Conservation (phyloP, 805 yeast genomes). For the Hanseniaspora thailandica region DNA sequence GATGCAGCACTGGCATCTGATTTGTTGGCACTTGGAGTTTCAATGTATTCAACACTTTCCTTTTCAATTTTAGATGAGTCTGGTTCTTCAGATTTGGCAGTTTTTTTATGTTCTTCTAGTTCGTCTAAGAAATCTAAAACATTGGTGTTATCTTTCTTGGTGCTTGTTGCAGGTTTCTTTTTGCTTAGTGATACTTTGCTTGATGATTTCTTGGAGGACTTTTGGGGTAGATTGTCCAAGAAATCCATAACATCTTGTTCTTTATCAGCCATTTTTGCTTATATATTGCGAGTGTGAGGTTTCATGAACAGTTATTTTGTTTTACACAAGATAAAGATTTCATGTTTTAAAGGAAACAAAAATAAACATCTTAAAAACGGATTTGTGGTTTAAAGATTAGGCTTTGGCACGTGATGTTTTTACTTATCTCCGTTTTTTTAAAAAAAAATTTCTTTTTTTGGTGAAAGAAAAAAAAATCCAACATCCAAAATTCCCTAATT, state of each 20-base stretch:
- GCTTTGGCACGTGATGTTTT: too few relatives aligned
- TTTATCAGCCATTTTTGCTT: constrained; percentile 21
- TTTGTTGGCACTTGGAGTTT: constrained; percentile 15
- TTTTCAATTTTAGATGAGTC: constrained; percentile 15
- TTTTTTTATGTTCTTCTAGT: constrained; percentile 49
- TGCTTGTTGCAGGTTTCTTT: constrained; percentile 20
- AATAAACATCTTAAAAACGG: too few relatives aligned
- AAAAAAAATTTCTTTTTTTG: neutral
- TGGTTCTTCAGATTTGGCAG: constrained; percentile 24
- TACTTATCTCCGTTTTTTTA: neutral
- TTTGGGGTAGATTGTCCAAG: constrained; percentile 66
- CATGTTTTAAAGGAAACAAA: too few relatives aligned
- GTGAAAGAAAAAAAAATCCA: too few relatives aligned
- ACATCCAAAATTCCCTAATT: neutral
- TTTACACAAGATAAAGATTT: too few relatives aligned
- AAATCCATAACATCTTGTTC: constrained; percentile 72
- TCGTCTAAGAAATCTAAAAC: constrained; percentile 46
- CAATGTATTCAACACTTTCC: constrained; percentile 11
- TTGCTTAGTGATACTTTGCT: constrained; percentile 22
- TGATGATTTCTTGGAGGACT: constrained; percentile 26
- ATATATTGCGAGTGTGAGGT: too few relatives aligned
- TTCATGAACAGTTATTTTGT: too few relatives aligned
- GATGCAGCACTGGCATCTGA: constrained; percentile 17
- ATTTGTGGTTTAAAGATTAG: too few relatives aligned
- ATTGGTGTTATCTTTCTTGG: constrained; percentile 29